Conservation (phyloP, 345 rosid species). For the Rhodamnia argentea region DNA sequence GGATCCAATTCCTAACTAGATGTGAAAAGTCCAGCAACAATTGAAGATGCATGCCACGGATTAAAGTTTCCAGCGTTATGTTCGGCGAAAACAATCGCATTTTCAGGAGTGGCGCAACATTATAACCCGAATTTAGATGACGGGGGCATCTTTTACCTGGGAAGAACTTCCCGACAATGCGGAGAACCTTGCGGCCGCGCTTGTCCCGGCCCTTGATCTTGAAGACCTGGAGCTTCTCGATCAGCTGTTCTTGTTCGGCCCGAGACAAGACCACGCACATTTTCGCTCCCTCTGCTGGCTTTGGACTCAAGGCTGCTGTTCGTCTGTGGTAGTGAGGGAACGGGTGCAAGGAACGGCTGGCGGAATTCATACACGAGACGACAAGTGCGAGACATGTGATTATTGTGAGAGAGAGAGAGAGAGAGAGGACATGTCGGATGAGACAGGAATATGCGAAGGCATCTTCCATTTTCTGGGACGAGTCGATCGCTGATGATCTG, state of each 20-base stretch:
- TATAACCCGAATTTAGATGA: background rate
- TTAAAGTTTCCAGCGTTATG: background rate
- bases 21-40: background rate
- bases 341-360: background rate
- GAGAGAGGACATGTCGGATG: background rate
- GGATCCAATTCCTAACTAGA: too few species aligned
- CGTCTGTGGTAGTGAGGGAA: background rate
- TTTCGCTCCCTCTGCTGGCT: background rate
- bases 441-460: background rate
- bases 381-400: background rate
- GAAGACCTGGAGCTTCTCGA: conserved; percentile 30
- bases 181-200: conserved; percentile 31
- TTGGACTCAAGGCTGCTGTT: too few species aligned
- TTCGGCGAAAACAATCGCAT: background rate
- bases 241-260: conserved; percentile 18
- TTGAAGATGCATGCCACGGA: background rate
- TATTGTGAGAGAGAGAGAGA: background rate
- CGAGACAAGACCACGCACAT: background rate
- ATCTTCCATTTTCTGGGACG: background rate
- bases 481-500: background rate
- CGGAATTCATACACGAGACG: background rate
- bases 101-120: too few species aligned
- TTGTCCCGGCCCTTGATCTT: conserved; percentile 39
- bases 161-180: conserved; percentile 30
- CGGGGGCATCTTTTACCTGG: conserved; percentile 15